Base-by-base conservation (phyloP, 495 filamentous ascomycete genomes). In the Penicillium malachiteum region DNA sequence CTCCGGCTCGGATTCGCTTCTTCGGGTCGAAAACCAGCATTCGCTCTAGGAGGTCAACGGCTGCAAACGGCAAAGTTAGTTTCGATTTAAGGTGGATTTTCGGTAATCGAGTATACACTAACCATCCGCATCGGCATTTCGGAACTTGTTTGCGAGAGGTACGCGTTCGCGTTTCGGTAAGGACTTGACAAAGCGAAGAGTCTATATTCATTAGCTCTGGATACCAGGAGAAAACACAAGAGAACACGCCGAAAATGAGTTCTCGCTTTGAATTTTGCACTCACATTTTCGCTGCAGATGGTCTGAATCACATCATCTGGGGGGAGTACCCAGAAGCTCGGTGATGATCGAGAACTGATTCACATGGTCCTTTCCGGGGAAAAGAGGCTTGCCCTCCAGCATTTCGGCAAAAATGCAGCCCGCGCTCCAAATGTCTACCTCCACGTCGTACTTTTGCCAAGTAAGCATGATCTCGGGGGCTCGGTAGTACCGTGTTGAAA, bases 321-420 rank as follows among this genome's bases (percentile, higher is more conserved):
- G 11, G n/a, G 94, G 94, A n/a, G 95, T 98, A 48, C 94, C 94
- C 35, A 98, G 82, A 50, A 98, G 84, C 71, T 98, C 94, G 7
- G 94, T 98, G 71, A 98, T 98, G 77, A 98, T 98, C 33, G 93
- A 97, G 74, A 98, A 98, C 69, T 98, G 94, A 71, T 98, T 95
- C 71, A 98, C 94, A 71, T 98, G 94, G 69, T 98, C 94, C 76
- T 98, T 98, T 70, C 94, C 94, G 1, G 95, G 94, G 82, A 98
- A 98, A 5, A 98, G 78, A 35, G 94, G 94, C 78, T 97, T 97
- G 56, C 95, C 95, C 76, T 97, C 92, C 57, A 98, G 78, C 94
- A 98, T 98, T 74, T 98, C 94, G 45, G 94, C 94, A 67, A 98
- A 98, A 64, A 98, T 98, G 75, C 94, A 98, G 52, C 93, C 94